Base-by-base conservation (phyloP, 257 asterid genomes). In the Sherardia arvensis region DNA sequence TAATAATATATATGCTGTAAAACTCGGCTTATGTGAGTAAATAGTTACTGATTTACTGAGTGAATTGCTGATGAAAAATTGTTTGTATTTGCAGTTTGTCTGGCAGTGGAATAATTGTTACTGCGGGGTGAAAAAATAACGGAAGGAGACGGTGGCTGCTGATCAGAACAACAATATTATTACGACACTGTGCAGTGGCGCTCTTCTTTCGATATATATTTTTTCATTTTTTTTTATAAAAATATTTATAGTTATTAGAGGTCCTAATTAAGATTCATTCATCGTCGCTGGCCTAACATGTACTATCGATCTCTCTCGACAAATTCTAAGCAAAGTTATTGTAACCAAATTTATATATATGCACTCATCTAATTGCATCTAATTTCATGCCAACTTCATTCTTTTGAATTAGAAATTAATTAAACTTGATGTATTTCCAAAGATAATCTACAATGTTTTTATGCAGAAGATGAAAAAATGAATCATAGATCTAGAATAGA, bases 91-190 rank as follows among this genome's bases (percentile, higher is more conserved):
- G 59, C 90, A 87, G 95, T 83, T 79, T 90, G 94, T 62, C 74
- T 83, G 86, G 87, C 88, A 73, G 94, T 90, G 88, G 94, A 87
- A 77, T 65, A 51, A 71, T 80, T 76, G 81, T 80, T 55, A 53
- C 76, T 54, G 51, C 74, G 76, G 67, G 70, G 63, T 62, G 79
- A 64, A 75, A 73, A 61, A 70, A 49, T 56, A 55, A 25, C 66
- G 63, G 45, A 53, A 17, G 26, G 32, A 59, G 70, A 59, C 20
- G 73, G 45, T 38, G 75, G 75, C 61, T 74, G 84, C 94, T 85
- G 88, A 85, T 87, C 92, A 82, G 95, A 77, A 69, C 74, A 68
- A 82, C 54, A 73, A 66, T 81, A 85, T 69, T 73, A 64, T 75
- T 77, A 83, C 70, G 67, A 71, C 48, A 17, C 63, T 59, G 75